A percentile compares a stretch with the other conserved stretches of the same genome.
These are phyloP conservation scores for Scheffersomyces stambukii DNA, from an alignment of 1,139 yeast species.

Conservation along the genomic window DNA sequence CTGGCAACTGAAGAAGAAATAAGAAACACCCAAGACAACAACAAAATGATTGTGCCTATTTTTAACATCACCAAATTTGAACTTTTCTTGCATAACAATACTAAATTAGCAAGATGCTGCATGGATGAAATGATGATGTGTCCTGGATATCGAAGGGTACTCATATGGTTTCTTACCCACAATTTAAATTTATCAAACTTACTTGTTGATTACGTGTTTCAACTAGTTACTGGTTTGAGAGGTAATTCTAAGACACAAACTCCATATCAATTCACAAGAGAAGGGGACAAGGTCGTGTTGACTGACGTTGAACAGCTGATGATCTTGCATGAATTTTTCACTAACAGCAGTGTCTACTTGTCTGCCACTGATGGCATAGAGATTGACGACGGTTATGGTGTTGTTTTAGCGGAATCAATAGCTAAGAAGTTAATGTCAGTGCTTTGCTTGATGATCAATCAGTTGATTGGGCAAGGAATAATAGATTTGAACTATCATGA, in stretches of 20 bases:
- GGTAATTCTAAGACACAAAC: slow-evolving; percentile 31
- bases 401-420: slow-evolving; percentile 35
- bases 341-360: slow-evolving; percentile 49
- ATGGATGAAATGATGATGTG: slow-evolving; percentile 71
- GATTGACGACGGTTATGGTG: slow-evolving; percentile 31
- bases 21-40: slow-evolving; percentile 21
- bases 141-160: slow-evolving; percentile 52
- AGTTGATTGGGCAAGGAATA: slow-evolving; percentile 40
- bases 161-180: slow-evolving; percentile 69
- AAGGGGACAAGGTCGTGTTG: slow-evolving; percentile 43
- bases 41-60: slow-evolving; percentile 33
- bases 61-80: slow-evolving; percentile 42
- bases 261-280: slow-evolving; percentile 48
- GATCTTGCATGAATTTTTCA: slow-evolving; percentile 66
- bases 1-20: slow-evolving; percentile 26
- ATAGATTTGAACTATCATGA: slow-evolving; percentile 33
- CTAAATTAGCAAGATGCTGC: slow-evolving; percentile 47
- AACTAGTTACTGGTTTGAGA: slow-evolving; percentile 50
- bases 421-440: slow-evolving; percentile 49
- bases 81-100: slow-evolving; percentile 29
- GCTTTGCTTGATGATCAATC: slow-evolving; percentile 58
- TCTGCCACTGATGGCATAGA: slow-evolving; percentile 31
- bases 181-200: slow-evolving; percentile 50
- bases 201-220: slow-evolving; percentile 54
- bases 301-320: slow-evolving; percentile 58